Evolutionary conservation across 1,139 yeast species (phyloP).

Genomic region (Pichia sp.): DNA sequence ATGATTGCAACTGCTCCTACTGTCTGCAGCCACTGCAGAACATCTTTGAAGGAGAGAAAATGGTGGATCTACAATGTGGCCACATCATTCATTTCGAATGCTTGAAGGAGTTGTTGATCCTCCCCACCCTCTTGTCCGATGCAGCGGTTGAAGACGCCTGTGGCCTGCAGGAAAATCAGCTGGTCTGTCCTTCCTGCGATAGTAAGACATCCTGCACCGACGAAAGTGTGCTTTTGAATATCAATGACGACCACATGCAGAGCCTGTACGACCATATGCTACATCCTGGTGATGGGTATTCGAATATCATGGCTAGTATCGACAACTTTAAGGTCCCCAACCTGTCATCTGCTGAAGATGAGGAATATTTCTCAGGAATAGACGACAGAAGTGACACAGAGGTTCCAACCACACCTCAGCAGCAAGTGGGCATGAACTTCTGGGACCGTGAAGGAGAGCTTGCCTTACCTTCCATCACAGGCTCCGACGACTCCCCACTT

Average conservation of each 20-base stretch:
- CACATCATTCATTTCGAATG: conserved; percentile 22
- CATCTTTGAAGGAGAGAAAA: conserved; percentile 20
- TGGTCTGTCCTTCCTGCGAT: conserved; percentile 19
- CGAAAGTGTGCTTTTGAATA: background rate
- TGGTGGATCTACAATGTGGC: conserved; percentile 20
- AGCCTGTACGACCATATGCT: conserved; percentile 1
- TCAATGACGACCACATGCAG: background rate
- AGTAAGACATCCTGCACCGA: conserved; percentile 4
- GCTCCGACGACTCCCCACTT: background rate
- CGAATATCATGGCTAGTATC: conserved; percentile 2
- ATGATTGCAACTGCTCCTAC: conserved; percentile 14
- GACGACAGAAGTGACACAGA: background rate
- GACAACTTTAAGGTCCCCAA: conserved; percentile 1
- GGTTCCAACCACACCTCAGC: conserved; percentile 20
- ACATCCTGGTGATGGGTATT: conserved; percentile 2
- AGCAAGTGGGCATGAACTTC: conserved; percentile 20
- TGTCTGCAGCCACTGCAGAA: conserved; percentile 19
- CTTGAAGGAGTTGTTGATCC: conserved; percentile 8
- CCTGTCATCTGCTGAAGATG: background rate
- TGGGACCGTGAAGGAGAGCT: conserved; percentile 14
- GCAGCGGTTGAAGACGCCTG: background rate
- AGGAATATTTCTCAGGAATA: background rate
- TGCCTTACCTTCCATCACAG: background rate
- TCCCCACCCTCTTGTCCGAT: background rate
- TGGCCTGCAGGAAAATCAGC: conserved; percentile 2